phyloP scores from a whole-genome alignment of 2,329 filamentous ascomycete genomes.

The Botrytis fabae region DNA sequence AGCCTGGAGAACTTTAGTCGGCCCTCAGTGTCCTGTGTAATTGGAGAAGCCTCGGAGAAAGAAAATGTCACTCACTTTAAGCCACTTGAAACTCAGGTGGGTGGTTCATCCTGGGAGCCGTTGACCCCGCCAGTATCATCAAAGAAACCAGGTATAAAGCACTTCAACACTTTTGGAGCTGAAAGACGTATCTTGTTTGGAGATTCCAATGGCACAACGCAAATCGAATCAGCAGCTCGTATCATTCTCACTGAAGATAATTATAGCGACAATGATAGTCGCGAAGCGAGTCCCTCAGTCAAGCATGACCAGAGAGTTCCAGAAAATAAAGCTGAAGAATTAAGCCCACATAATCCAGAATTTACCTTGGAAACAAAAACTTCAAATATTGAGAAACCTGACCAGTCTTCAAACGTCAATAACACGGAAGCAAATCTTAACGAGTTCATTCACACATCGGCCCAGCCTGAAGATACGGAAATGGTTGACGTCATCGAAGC shows the following conservation, averaged over 20 bases:
- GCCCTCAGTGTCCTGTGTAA: background rate
- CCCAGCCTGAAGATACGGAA: constrained; percentile 1
- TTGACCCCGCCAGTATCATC: constrained; percentile 7
- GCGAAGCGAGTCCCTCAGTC: constrained; percentile 3
- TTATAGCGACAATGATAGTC: constrained; percentile 9
- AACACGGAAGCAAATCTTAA: constrained; percentile 1
- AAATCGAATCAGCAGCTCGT: constrained; percentile 4
- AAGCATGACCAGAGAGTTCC: background rate
- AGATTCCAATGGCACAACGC: background rate
- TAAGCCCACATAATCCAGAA: background rate
- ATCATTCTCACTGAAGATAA: background rate
- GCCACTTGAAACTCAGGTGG: background rate
- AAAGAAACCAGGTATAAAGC: background rate
- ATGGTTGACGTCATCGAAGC: background rate
- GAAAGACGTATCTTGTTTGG: background rate
- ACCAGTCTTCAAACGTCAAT: background rate
- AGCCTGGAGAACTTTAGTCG: background rate
- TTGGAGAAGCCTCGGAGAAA: background rate
- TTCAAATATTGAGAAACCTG: background rate
- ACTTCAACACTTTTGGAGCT: background rate
- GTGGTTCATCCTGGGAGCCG: constrained; percentile 5
- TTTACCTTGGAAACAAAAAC: background rate
- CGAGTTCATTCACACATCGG: background rate
- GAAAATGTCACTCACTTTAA: background rate
- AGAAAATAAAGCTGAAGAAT: background rate